phyloP scores from a whole-genome alignment of 345 rosid genomes.

The Noccaea caerulescens region DNA sequence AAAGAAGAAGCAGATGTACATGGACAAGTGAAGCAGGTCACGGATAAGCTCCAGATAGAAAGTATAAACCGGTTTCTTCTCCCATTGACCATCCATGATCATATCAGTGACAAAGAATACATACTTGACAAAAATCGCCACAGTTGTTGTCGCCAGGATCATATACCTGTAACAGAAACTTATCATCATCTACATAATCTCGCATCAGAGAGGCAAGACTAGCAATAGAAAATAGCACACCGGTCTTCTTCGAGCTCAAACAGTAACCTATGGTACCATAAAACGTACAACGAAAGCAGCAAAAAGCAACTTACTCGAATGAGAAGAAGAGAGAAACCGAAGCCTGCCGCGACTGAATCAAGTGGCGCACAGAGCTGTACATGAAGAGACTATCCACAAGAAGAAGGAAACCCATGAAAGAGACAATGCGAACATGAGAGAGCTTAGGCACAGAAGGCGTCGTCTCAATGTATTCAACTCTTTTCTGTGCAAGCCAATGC shows the following conservation, averaged over 20 bases:
- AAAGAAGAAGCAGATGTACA: slow-evolving; percentile 96
- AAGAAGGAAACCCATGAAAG: slow-evolving; percentile 83
- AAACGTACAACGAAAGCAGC: background rate
- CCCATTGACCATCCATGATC: slow-evolving; percentile 99
- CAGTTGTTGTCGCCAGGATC: slow-evolving; percentile 92
- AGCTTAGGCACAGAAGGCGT: slow-evolving; percentile 79
- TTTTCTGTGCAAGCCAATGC: slow-evolving; percentile 97
- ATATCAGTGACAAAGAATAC: slow-evolving; percentile 89
- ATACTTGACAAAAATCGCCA: slow-evolving; percentile 86
- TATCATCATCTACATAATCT: slow-evolving; percentile 16
- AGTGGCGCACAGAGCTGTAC: slow-evolving; percentile 64
- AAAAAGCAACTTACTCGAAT: slow-evolving; percentile 72
- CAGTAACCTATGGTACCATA: background rate
- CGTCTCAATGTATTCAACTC: slow-evolving; percentile 94
- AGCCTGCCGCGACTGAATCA: slow-evolving; percentile 74
- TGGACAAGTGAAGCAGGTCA: slow-evolving; percentile 95
- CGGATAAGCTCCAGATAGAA: slow-evolving; percentile 93
- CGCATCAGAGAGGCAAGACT: slow-evolving; percentile 2
- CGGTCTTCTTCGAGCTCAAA: background rate
- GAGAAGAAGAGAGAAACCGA: slow-evolving; percentile 93
- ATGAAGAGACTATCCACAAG: slow-evolving; percentile 72
- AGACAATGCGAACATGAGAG: slow-evolving; percentile 77
- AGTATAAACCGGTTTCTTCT: slow-evolving; percentile 86
- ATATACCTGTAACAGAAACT: slow-evolving; percentile 65
- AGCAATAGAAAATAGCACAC: background rate